Percentiles rank a stretch among this genome's conserved stretches.
Conservation (phyloP, 106 monocot genomes). For the Phalaenopsis aphrodite region DNA sequence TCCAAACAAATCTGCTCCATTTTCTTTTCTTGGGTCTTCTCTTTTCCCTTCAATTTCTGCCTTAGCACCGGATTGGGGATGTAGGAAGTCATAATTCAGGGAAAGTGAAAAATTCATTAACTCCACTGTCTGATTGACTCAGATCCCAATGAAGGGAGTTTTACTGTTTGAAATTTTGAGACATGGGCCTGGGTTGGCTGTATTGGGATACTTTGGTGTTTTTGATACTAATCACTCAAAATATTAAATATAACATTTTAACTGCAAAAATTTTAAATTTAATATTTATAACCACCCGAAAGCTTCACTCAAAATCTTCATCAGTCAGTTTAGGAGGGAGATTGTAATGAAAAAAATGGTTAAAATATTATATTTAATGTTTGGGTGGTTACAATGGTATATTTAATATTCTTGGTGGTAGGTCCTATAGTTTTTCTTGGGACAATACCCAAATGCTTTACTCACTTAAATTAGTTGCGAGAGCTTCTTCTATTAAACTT, state of each 20-base stretch:
- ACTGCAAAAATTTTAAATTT: too few relatives aligned
- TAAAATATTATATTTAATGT: too few relatives aligned
- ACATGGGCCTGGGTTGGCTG: background rate
- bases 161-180: background rate
- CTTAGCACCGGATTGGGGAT: background rate
- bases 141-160: background rate
- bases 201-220: background rate
- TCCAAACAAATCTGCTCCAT: background rate
- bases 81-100: background rate
- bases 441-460: too few relatives aligned
- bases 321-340: too few relatives aligned
- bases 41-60: background rate
- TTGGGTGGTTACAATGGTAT: too few relatives aligned
- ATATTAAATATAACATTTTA: too few relatives aligned
- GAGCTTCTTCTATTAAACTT: background rate
- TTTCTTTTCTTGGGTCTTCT: background rate
- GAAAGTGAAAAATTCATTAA: background rate
- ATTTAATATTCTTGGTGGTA: too few relatives aligned
- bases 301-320: too few relatives aligned
- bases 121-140: background rate
- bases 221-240: too few relatives aligned
- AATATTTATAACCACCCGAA: too few relatives aligned
- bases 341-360: too few relatives aligned
- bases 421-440: background rate
- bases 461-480: background rate